Evolutionary conservation across 495 filamentous ascomycete genomes (phyloP), one percentile per base, ranked within the genome.

Genomic region (Clohesyomyces aquaticus): DNA sequence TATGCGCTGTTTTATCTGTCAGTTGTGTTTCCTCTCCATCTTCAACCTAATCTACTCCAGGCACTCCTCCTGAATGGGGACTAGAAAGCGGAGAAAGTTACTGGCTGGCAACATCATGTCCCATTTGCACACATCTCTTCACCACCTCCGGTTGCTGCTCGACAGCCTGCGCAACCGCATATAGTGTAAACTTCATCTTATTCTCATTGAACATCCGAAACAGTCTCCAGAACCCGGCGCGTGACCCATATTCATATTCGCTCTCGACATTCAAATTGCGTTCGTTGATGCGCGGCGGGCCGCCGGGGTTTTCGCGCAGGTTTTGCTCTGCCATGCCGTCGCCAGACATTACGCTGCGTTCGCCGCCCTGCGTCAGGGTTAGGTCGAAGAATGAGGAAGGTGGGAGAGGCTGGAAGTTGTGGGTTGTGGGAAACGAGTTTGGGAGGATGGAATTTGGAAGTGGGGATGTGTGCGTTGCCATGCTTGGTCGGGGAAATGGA

Each of bases 191-290:
- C 58, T 75, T 73, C 64, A 76, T 74, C 53, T 69, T 72, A 62
- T 74, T 63, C 61, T 72, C 68, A 41, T 76, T 71, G 66, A 77
- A 78, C 38, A 78, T 56, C 25, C 74, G 63, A 50, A 78, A 67
- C 23, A 78, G 50, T 12, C 76, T 61, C 75, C 76, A 78, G 56
- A 77, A 68, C 4, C 75, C 76, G 2, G 74, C 66, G 1, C 74
- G 69, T 1, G 69, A 69, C 11, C 76, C 76, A 50, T 78, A 78
- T 38, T 78, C 75, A 53, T 78, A 78, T 55, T 77, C 74, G 48
- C 58, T 67, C 62, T 77, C 75, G 52, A 73, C 68, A 55, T 77
- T 75, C 19, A 74, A 28, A 32, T 67, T 66, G 35, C 75, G 75
- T 58, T 76, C 74, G 61, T 74, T 66, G 52, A 70, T 63, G 11